These are phyloP conservation scores for Aspergillus viridinutans DNA, from an alignment of 2,329 filamentous ascomycete species.

Conservation along the genomic window DNA sequence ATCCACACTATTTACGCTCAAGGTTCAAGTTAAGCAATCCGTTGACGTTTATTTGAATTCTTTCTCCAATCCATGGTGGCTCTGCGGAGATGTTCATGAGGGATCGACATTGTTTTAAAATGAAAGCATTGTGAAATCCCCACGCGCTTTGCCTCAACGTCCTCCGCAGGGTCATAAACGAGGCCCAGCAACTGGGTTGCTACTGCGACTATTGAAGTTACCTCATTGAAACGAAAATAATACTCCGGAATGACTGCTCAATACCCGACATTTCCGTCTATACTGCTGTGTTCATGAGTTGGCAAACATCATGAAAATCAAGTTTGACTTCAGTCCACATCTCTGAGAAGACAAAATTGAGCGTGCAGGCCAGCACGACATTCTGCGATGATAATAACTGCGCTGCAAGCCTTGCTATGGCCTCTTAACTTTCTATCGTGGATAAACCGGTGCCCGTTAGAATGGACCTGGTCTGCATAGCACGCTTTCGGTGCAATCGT, in stretches of 20 bases:
- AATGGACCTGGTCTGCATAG: background rate
- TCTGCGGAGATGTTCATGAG: background rate
- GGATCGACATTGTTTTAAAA: background rate
- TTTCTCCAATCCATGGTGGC: background rate
- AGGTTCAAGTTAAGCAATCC: conserved; percentile 3
- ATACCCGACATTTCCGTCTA: background rate
- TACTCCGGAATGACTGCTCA: background rate
- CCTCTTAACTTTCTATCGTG: background rate
- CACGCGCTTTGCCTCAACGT: background rate
- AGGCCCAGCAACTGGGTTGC: background rate
- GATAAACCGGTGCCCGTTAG: background rate
- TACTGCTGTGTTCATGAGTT: background rate
- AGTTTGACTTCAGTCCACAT: background rate
- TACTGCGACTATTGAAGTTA: background rate
- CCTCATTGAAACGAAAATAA: no score
- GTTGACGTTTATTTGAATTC: conserved; percentile 3
- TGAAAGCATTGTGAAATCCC: background rate
- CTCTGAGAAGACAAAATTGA: background rate
- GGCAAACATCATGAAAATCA: background rate
- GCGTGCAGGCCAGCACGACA: background rate
- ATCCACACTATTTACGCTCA: conserved; percentile 2
- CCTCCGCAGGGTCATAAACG: background rate
- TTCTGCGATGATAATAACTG: background rate
- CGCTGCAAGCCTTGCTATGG: background rate
- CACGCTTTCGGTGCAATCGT: background rate